phyloP scores from a whole-genome alignment of 805 yeast genomes.

The Lachancea lanzarotensis region DNA sequence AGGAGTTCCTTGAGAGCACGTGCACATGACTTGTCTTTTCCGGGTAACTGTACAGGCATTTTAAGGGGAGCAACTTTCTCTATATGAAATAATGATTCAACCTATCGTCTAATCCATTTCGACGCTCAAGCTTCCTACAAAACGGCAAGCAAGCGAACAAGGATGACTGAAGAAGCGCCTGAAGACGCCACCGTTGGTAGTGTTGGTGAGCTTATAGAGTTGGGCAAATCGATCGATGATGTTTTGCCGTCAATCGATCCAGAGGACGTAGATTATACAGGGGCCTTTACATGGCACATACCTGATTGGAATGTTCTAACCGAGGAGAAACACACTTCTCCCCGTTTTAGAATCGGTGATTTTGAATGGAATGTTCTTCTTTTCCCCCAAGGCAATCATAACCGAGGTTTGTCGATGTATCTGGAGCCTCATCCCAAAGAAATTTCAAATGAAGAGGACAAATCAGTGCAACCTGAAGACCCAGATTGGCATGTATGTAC shows the following conservation, averaged over 20 bases:
- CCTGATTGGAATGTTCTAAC: conserved; percentile 41
- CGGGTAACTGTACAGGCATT: conserved; percentile 1
- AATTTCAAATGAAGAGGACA: conserved; percentile 25
- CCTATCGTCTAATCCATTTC: no score
- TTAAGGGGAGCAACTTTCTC: conserved; percentile 3
- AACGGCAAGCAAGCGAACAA: not conserved
- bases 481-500: conserved; percentile 84
- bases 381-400: conserved; percentile 69
- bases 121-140: no score
- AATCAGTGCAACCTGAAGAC: conserved; percentile 26
- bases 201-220: conserved; percentile 17
- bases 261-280: conserved; percentile 22
- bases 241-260: conserved; percentile 8
- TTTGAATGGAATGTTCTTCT: conserved; percentile 63
- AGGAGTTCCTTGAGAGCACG: no score
- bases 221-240: conserved; percentile 22
- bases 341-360: conserved; percentile 51
- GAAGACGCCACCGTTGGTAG: conserved; percentile 10
- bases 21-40: not conserved
- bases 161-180: not conserved
- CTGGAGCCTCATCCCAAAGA: conserved; percentile 58
- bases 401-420: conserved; percentile 61
- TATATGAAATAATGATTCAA: not conserved
- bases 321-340: conserved; percentile 36
- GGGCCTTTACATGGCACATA: conserved; percentile 46